Evolutionary conservation across 2,329 filamentous ascomycete species (phyloP), one percentile per base, ranked within the genome.

Genomic region (Lachnellula cervina): DNA sequence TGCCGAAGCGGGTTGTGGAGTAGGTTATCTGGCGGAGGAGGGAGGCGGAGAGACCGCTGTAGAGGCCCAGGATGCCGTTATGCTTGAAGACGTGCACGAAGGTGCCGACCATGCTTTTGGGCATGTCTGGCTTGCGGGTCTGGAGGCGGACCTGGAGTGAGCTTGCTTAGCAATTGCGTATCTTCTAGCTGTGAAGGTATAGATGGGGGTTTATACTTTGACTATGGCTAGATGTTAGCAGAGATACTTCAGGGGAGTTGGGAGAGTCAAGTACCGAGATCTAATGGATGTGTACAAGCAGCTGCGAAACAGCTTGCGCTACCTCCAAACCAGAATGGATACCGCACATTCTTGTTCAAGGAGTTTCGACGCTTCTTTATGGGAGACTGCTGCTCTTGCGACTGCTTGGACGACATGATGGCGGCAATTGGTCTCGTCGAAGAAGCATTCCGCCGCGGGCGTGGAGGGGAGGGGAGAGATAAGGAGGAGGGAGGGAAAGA

Each of bases 291-390:
- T 32, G 93, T 97, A 49, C 96, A 89, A 64, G 85, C 87, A 45
- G 93, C 92, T 38, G 93, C 93, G 78, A 94, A 87, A 70, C 90
- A 95, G 69, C 89, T 94, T 50, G 93, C 91, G 70, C 90, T 96
- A 54, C 94, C 94, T 61, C 94, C 94, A 72, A 99, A 97, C 94
- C 93, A 97, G 74, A 93, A 93, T 9, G 89, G 89, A 74, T 93
- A 93, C 32, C 67, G 62, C 21, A 76, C 54, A 48, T 60, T 51
- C 46, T 59, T 66, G 51, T 67, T 65, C 56, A 68, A 65, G 57
- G 37, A 57, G 32, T 45, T 51, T 34, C 34, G 57, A 53, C 40
- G 57, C 54, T 54, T 63, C 56, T 56, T 56, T 11, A n/a, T 42
- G 9, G 32, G 55, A 42, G 55, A 42, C 52, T 62, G 50, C 54